Evolutionary conservation across 129 eudicot species (phyloP).

Genomic region (Apium graveolens): DNA sequence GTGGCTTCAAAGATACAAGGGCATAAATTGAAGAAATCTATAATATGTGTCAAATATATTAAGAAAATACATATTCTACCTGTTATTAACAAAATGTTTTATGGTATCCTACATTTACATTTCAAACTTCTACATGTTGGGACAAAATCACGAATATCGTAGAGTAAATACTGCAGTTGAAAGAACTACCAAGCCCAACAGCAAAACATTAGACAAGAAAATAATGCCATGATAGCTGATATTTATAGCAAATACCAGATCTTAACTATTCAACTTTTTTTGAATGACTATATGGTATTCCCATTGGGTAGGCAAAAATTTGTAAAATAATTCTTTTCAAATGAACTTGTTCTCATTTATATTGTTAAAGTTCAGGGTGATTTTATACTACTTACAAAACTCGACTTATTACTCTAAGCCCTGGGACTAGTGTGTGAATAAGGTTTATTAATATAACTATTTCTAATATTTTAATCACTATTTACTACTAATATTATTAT

Average conservation of each 20-base stretch:
- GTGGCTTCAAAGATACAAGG: not conserved
- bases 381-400: not conserved
- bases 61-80: not conserved
- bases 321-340: not conserved
- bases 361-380: not conserved
- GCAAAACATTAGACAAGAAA: too few species aligned
- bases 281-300: not conserved
- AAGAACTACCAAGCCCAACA: not conserved
- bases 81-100: not conserved
- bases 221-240: too few species aligned
- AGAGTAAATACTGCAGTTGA: not conserved
- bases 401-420: not conserved
- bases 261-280: not conserved
- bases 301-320: not conserved
- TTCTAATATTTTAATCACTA: not conserved
- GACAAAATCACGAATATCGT: not conserved
- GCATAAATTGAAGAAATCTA: not conserved
- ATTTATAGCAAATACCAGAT: not conserved
- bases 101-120: not conserved
- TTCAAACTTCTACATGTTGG: not conserved
- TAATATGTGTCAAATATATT: not conserved
- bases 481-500: too few species aligned
- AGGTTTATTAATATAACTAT: not conserved
- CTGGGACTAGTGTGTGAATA: not conserved
- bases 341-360: not conserved